Percentiles rank a stretch among this genome's conserved stretches.
These are phyloP conservation scores for Vittaforma corneae DNA, from an alignment of 371 early-diverging fungal species.

Conservation along the genomic window DNA sequence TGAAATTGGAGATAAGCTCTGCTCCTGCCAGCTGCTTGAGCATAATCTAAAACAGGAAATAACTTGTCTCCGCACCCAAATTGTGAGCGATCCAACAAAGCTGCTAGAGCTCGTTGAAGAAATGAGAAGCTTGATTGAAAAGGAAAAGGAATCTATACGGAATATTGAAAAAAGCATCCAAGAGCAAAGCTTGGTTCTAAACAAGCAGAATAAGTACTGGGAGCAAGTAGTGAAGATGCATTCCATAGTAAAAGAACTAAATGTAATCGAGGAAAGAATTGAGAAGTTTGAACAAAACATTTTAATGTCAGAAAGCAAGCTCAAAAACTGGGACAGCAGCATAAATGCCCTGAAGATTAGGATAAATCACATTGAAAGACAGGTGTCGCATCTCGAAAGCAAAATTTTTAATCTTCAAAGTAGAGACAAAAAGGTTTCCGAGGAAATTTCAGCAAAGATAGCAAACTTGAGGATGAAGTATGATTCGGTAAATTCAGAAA, in stretches of 20 bases:
- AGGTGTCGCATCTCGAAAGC: constrained; percentile 45
- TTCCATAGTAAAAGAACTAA: constrained; percentile 4
- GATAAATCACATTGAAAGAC: constrained; percentile 38
- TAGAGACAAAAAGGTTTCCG: constrained; percentile 32
- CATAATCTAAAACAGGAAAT: constrained; percentile 46
- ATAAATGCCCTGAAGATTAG: constrained; percentile 41
- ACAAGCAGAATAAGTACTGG: not conserved
- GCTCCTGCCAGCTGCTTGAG: constrained; percentile 34
- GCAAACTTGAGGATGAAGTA: constrained; percentile 37
- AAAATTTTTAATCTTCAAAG: constrained; percentile 43
- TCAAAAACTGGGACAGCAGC: constrained; percentile 32
- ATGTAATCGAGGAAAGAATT: constrained; percentile 5
- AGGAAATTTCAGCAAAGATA: constrained; percentile 30
- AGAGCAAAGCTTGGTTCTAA: constrained; percentile 7
- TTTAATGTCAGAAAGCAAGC: constrained; percentile 20
- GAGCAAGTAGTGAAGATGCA: constrained; percentile 19
- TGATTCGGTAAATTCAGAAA: constrained; percentile 22
- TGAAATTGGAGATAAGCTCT: constrained; percentile 37
- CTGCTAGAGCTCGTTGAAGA: constrained; percentile 47
- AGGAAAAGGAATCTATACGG: constrained; percentile 32
- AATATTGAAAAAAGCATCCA: constrained; percentile 13
- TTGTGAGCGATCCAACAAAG: constrained; percentile 48
- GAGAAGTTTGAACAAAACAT: constrained; percentile 34
- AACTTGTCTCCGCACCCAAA: constrained; percentile 40
- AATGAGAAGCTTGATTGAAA: constrained; percentile 38